Evolutionary conservation across 2,329 filamentous ascomycete genomes (phyloP).

Genomic region (Hypoxylon sp.): DNA sequence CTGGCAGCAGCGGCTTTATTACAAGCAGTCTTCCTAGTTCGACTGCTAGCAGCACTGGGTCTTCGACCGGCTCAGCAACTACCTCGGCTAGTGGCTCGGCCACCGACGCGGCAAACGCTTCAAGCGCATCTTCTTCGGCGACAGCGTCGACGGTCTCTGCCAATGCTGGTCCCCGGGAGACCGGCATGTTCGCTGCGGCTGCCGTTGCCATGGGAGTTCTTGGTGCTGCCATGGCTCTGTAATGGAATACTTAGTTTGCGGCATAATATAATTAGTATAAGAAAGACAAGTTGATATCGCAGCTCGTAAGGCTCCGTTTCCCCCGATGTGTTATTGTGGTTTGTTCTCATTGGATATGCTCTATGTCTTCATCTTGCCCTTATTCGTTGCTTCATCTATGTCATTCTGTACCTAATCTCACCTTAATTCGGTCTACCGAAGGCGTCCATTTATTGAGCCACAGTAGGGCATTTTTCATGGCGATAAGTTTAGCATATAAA

Average conservation of each 20-base stretch:
- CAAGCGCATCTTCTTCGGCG: constrained; percentile 10
- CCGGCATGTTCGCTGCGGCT: constrained; percentile 35
- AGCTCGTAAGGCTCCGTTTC: not conserved
- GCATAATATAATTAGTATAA: constrained; percentile 16
- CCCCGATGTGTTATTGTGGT: not conserved
- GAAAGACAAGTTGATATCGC: constrained; percentile 4
- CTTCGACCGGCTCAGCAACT: not conserved
- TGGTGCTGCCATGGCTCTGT: constrained; percentile 36
- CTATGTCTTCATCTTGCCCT: not conserved
- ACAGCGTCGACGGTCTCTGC: constrained; percentile 6
- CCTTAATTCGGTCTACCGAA: not conserved
- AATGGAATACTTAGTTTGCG: constrained; percentile 2
- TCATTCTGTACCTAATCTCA: not conserved
- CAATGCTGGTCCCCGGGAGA: constrained; percentile 33
- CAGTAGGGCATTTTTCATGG: not conserved
- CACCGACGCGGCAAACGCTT: constrained; percentile 6
- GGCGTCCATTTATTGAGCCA: not conserved
- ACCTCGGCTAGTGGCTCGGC: not conserved
- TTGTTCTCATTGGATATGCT: not conserved
- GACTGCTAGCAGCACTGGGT: constrained; percentile 1
- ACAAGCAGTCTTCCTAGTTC: not conserved
- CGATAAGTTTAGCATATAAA: too few species aligned
- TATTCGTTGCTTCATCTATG: not conserved
- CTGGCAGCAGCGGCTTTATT: not conserved
- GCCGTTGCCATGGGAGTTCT: constrained; percentile 31